Evolutionary conservation across 768 basidiomycete genomes (phyloP), one percentile per base, ranked within the genome.

Genomic region (Russula olivacea): DNA sequence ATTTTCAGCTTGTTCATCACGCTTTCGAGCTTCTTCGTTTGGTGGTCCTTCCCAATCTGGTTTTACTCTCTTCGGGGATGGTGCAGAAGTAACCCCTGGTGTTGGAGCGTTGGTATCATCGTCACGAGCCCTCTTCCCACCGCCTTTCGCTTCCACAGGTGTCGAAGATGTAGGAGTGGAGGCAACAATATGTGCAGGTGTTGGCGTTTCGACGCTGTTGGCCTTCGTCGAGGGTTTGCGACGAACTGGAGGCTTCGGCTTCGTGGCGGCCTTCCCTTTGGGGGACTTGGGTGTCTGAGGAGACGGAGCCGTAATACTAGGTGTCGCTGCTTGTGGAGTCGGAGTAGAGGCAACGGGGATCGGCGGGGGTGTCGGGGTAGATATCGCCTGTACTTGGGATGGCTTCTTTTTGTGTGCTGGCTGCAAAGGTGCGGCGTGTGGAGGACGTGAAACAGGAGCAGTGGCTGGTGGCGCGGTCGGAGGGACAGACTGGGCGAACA

Each of bases 61-160:
- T 77, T 87, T 88, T 54, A 74, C 71, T 52, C 86, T 83, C 75
- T 91, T 91, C 15, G 89, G 86, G 7, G 88, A 85, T 8, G 87
- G 87, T 8, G 81, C 83, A 59, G 83, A 81, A 66, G 77, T 2
- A 23, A 61, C n/a, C 36, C 52, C 41, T 56, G 53, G 63, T 7
- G 61, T 41, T 30, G 51, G 47, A 12, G 52, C 55, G 1, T 68
- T 52, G 32, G 17, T 21, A 23, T 76, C 71, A 17, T 86, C 87
- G 30, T 86, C 86, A 28, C 84, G 83, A 14, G 80, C 78, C 23
- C 82, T 72, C 81, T 88, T 71, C 8, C 38, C n/a, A n/a, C 72
- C 61, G 6, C 63, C 49, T 51, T 70, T 66, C 15, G 68, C 28
- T 36, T 71, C 70, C 2, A 57, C 50, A n/a, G 66, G 58, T 11